These are phyloP conservation scores for Diaporthe amygdali DNA, from an alignment of 2,329 filamentous ascomycete genomes.

Conservation along the genomic window DNA sequence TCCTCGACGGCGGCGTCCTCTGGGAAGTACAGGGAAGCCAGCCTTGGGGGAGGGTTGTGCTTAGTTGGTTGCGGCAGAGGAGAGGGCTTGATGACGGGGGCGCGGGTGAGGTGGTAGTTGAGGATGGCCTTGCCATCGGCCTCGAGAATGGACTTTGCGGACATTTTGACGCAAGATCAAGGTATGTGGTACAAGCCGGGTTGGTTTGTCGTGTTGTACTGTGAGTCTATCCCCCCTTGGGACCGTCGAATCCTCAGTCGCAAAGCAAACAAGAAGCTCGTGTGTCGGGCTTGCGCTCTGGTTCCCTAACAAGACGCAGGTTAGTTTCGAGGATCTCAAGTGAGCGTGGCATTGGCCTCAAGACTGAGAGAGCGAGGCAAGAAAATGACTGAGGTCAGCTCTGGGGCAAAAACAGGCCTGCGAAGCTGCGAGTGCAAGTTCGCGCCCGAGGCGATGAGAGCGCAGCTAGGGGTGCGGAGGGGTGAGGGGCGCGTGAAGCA, in stretches of 20 bases:
- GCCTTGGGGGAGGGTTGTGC: slow-evolving; percentile 91
- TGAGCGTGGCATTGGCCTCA: slow-evolving; percentile 2
- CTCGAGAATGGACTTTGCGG: slow-evolving; percentile 96
- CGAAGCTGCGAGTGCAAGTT: neutral
- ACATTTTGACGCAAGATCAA: slow-evolving; percentile 63
- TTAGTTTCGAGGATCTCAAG: slow-evolving; percentile 22
- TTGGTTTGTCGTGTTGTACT: slow-evolving; percentile 18
- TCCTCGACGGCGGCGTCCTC: slow-evolving; percentile 83
- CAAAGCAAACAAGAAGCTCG: slow-evolving; percentile 20
- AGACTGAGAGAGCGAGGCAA: neutral
- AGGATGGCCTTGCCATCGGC: slow-evolving; percentile 99
- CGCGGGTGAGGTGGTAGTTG: slow-evolving; percentile 99
- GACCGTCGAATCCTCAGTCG: slow-evolving; percentile 25
- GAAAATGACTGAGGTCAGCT: neutral
- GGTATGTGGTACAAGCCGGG: slow-evolving; percentile 26
- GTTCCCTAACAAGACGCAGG: slow-evolving; percentile 5
- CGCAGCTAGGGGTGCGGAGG: neutral
- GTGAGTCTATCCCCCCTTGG: slow-evolving; percentile 14
- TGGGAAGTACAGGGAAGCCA: slow-evolving; percentile 91
- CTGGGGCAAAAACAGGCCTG: neutral
- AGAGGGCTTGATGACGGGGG: slow-evolving; percentile 96
- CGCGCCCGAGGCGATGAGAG: neutral
- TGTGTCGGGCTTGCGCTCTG: slow-evolving; percentile 19
- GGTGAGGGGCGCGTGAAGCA: neutral
- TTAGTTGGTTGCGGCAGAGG: slow-evolving; percentile 82